phyloP scores from a whole-genome alignment of 2,329 filamentous ascomycete genomes.

The Pseudohalonectria lignicola region DNA sequence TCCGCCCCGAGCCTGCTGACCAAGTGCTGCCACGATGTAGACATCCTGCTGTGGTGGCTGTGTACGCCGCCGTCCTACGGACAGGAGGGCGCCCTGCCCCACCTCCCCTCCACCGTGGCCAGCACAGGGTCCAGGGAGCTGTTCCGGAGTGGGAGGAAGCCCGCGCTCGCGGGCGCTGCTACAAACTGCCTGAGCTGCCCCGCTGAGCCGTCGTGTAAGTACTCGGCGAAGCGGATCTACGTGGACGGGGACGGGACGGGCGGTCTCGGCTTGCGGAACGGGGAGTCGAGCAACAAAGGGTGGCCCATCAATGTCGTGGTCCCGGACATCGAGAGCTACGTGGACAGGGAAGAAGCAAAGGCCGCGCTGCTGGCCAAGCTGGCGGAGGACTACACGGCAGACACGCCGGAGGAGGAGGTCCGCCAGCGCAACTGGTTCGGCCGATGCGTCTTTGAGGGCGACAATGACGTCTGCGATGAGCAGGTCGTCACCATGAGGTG shows the following conservation, averaged over 20 bases:
- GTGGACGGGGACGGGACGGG: constrained; percentile 35
- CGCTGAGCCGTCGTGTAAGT: constrained; percentile 65
- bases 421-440: constrained; percentile 66
- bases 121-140: constrained; percentile 69
- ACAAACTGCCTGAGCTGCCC: constrained; percentile 84
- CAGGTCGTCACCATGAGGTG: constrained; percentile 82
- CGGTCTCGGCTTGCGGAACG: constrained; percentile 33
- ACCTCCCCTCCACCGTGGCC: constrained; percentile 65
- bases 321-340: constrained; percentile 77
- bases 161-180: constrained; percentile 57
- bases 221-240: constrained; percentile 78
- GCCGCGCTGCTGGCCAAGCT: constrained; percentile 23
- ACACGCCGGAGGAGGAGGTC: constrained; percentile 33
- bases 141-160: constrained; percentile 69
- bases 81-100: constrained; percentile 35
- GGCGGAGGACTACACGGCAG: constrained; percentile 40
- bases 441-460: constrained; percentile 85
- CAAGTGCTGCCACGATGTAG: constrained; percentile 94
- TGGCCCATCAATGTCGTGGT: constrained; percentile 90
- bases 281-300: constrained; percentile 53
- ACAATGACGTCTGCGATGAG: constrained; percentile 91
- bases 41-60: constrained; percentile 84
- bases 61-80: constrained; percentile 52
- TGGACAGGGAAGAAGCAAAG: constrained; percentile 36
- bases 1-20: constrained; percentile 78